These are phyloP conservation scores for Dendrothele bispora DNA, from an alignment of 768 basidiomycete species.

Conservation along the genomic window DNA sequence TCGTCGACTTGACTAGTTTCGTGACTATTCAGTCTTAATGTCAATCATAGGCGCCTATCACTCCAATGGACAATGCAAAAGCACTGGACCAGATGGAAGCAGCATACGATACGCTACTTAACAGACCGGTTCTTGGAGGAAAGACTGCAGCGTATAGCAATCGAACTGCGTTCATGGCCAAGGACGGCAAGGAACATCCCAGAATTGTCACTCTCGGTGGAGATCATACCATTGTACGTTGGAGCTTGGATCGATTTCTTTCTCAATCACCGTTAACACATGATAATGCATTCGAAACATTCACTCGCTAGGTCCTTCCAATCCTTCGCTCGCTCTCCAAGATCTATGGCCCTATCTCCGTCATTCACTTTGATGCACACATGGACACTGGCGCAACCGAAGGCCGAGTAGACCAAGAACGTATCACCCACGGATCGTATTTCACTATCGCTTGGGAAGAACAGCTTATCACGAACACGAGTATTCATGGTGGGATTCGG, in stretches of 20 bases:
- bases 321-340: conserved; percentile 66
- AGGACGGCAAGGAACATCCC: conserved; percentile 61
- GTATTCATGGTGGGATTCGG: conserved; percentile 71
- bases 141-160: conserved; percentile 15
- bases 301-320: conserved; percentile 54
- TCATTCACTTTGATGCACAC: conserved; percentile 69
- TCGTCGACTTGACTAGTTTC: not conserved
- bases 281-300: not conserved
- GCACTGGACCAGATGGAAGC: conserved; percentile 70
- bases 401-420: conserved; percentile 43
- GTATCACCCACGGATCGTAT: conserved; percentile 67
- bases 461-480: conserved; percentile 57
- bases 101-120: conserved; percentile 61
- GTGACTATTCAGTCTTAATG: not conserved
- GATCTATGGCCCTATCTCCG: conserved; percentile 65
- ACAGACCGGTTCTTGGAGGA: conserved; percentile 38
- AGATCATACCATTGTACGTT: conserved; percentile 66
- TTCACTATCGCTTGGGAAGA: conserved; percentile 64
- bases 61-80: conserved; percentile 59
- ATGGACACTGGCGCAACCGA: conserved; percentile 54
- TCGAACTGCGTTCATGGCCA: conserved; percentile 36
- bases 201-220: conserved; percentile 66
- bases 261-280: not conserved
- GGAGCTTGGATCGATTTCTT: conserved; percentile 54
- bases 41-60: conserved; percentile 22